Percentiles rank a stretch among this genome's conserved stretches.
phyloP scores from a whole-genome alignment of 73 alveolate genomes.

The Blepharisma stoltei region DNA sequence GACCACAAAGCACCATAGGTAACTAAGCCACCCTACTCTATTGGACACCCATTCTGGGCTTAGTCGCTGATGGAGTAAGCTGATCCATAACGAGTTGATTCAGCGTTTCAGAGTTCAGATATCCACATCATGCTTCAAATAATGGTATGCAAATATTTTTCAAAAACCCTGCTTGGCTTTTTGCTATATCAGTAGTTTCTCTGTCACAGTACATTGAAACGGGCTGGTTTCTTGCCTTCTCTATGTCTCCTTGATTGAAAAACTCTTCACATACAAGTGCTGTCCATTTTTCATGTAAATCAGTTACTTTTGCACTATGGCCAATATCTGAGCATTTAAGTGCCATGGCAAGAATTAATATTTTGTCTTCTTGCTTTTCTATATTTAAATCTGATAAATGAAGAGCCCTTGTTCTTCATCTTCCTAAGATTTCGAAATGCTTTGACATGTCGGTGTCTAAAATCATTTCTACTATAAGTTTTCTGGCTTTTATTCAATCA shows the following conservation, averaged over 20 bases:
- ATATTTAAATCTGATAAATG: not conserved
- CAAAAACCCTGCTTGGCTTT: too few relatives aligned
- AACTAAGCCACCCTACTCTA: too few relatives aligned
- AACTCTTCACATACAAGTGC: not conserved
- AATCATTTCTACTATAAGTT: not conserved
- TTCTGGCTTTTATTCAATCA: not conserved
- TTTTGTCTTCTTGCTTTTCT: not conserved
- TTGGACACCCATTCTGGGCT: too few relatives aligned
- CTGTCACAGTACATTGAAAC: slow-evolving; percentile 58
- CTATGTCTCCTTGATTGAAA: slow-evolving; percentile 7
- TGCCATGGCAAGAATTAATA: not conserved
- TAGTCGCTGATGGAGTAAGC: too few relatives aligned
- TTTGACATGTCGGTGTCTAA: slow-evolving; percentile 6
- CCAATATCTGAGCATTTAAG: slow-evolving; percentile 13
- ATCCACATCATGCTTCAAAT: too few relatives aligned
- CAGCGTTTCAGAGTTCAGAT: too few relatives aligned
- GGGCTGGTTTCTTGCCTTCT: slow-evolving; percentile 45
- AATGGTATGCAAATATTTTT: too few relatives aligned
- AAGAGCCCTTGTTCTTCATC: not conserved
- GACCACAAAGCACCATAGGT: too few relatives aligned
- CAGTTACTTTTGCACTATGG: not conserved
- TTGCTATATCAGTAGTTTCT: too few relatives aligned
- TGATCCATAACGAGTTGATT: too few relatives aligned
- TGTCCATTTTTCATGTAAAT: slow-evolving; percentile 1
- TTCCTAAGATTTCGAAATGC: not conserved